Evolutionary conservation across 2,329 filamentous ascomycete species (phyloP).

Genomic region (Verticillium isaacii): DNA sequence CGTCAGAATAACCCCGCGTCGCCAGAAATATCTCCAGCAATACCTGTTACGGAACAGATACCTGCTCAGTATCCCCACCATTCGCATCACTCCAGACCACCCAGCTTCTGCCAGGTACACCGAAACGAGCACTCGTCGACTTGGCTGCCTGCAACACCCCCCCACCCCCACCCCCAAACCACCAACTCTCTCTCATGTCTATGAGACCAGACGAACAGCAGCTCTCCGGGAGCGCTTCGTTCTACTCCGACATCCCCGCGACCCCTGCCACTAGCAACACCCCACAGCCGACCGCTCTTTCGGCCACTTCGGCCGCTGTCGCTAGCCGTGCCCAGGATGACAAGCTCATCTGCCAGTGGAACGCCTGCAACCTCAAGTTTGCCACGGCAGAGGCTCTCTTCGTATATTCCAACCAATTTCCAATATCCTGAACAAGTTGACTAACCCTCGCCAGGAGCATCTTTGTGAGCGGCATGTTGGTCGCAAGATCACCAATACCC

Average conservation of each 20-base stretch:
- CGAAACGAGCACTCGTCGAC: not conserved
- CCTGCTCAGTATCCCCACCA: not conserved
- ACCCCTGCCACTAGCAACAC: slow-evolving; percentile 43
- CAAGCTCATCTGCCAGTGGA: slow-evolving; percentile 57
- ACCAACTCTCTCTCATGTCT: slow-evolving; percentile 13
- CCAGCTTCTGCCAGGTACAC: not conserved
- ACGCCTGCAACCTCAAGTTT: slow-evolving; percentile 55
- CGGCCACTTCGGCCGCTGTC: slow-evolving; percentile 6
- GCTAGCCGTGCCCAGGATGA: slow-evolving; percentile 31
- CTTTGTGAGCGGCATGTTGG: slow-evolving; percentile 98
- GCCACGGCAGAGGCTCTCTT: slow-evolving; percentile 54
- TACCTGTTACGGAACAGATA: not conserved
- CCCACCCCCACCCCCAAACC: slow-evolving; percentile 1
- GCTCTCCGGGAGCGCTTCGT: slow-evolving; percentile 37
- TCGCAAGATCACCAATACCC: slow-evolving; percentile 97
- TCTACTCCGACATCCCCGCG: slow-evolving; percentile 49
- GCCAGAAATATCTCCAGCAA: not conserved
- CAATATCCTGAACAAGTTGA: not conserved
- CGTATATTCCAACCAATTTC: slow-evolving; percentile 33
- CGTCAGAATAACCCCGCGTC: not conserved
- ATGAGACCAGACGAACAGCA: slow-evolving; percentile 16
- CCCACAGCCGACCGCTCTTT: slow-evolving; percentile 31
- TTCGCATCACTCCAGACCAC: not conserved
- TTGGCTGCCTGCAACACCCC: not conserved
- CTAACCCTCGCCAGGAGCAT: slow-evolving; percentile 64